These are phyloP conservation scores for Spathaspora sp. DNA, from an alignment of 805 yeast species.

Conservation along the genomic window DNA sequence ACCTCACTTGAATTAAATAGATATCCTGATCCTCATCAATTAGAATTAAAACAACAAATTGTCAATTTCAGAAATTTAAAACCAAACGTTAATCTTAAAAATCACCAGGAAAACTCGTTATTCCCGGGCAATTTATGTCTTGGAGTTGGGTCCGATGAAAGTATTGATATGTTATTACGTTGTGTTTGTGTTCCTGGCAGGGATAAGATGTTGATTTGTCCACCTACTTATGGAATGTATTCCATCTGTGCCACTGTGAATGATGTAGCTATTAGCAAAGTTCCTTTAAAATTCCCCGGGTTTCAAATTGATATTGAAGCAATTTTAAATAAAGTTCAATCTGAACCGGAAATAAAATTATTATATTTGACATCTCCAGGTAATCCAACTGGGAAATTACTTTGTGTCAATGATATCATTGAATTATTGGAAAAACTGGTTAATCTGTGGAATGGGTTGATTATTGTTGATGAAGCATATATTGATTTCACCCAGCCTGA, in stretches of 20 bases:
- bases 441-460: constrained; percentile 64
- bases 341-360: constrained; percentile 66
- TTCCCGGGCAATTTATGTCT: constrained; percentile 72
- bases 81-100: constrained; percentile 21
- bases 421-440: constrained; percentile 45
- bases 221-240: constrained; percentile 99
- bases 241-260: constrained; percentile 85
- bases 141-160: constrained; percentile 97
- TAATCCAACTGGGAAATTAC: constrained; percentile 81
- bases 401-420: constrained; percentile 38
- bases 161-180: constrained; percentile 84
- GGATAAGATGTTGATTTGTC: constrained; percentile 81
- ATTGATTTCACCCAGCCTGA: constrained; percentile 61
- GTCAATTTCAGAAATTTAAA: constrained; percentile 66
- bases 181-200: constrained; percentile 78
- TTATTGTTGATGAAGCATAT: constrained; percentile 93
- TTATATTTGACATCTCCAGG: constrained; percentile 93
- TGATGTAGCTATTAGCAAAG: constrained; percentile 74
- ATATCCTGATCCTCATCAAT: constrained; percentile 96
- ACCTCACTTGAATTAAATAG: constrained; percentile 63
- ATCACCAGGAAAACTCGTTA: constrained; percentile 19
- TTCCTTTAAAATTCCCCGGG: constrained; percentile 56
- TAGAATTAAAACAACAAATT: constrained; percentile 66
- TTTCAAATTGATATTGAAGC: constrained; percentile 55
- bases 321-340: constrained; percentile 47